Base-by-base conservation (phyloP, 805 yeast species). In the Candida corydali region DNA sequence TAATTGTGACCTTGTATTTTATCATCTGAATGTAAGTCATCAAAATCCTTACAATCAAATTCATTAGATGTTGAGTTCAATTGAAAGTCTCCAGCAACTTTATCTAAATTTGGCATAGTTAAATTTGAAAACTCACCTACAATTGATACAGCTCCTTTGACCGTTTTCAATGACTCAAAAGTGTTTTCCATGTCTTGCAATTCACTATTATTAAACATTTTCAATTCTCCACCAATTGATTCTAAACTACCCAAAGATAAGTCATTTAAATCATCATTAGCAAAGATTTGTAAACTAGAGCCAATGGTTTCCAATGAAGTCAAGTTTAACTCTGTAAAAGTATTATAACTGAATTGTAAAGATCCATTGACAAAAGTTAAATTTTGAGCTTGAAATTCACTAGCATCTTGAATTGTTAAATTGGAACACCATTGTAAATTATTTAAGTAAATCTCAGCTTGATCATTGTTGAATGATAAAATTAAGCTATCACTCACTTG, bases 1-100 rank as follows among this genome's bases (percentile, higher is more conserved):
- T 51, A 65, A 62, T 66, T 65, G 58, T 67, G 69, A 38, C 73
- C 73, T 51, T 63, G 57, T 43, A 66, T 65, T 45, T 55, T 58
- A 36, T 54, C 51, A 33, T 38, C 41, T 29, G 48, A 38, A 44
- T 57, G 55, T 50, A 61, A 61, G 42, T 52, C 47, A 46, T 65
- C 51, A 52, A 63, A 65, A 22, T 40, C 56, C 18, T 49, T 34
- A 50, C 73, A 67, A 40, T 55, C 53, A 47, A 66, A 66, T 36
- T 65, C 62, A 29, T 61, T 58, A 41, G 58, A 51, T 23, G 65
- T 59, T 33, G 67, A 50, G 31, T 45, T 29, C 32, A 66, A 52
- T 30, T 53, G 42, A 49, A 67, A 67, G 51, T 66, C 72, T 43
- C 73, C 73, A 37, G 60, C 65, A 32, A 66, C 67, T 48, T 59